These are phyloP conservation scores for Xylaria sp. DNA, from an alignment of 2,329 filamentous ascomycete genomes.

Conservation along the genomic window DNA sequence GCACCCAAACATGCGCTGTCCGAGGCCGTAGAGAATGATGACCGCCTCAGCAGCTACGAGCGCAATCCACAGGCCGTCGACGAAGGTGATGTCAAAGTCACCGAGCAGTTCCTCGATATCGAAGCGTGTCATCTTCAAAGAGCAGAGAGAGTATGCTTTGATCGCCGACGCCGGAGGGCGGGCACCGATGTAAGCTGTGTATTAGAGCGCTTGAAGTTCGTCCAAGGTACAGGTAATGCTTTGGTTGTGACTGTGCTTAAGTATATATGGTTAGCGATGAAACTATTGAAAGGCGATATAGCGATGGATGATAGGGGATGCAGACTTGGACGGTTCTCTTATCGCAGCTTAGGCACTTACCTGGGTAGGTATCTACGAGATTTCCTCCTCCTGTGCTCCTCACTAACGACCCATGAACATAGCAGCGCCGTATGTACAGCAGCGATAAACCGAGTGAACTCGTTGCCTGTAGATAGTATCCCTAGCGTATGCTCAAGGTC, in stretches of 20 bases:
- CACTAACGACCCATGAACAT: slow-evolving; percentile 3
- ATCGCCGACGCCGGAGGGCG: no score
- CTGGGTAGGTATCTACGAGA: not conserved
- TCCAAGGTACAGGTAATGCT: not conserved
- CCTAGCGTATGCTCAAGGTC: no score
- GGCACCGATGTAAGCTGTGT: not conserved
- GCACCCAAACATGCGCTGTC: slow-evolving; percentile 11
- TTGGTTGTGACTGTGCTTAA: not conserved
- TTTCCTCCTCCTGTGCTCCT: not conserved
- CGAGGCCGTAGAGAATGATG: slow-evolving; percentile 49
- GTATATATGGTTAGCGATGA: not conserved
- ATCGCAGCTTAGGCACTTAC: no score
- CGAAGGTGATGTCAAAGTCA: slow-evolving; percentile 46
- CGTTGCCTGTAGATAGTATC: not conserved
- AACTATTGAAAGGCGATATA: not conserved
- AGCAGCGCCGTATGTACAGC: not conserved
- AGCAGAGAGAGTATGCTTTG: not conserved
- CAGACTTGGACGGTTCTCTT: not conserved
- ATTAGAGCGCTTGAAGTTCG: no score
- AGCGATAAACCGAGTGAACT: not conserved
- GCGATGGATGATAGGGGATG: no score
- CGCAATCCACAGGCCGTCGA: slow-evolving; percentile 55
- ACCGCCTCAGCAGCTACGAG: slow-evolving; percentile 53
- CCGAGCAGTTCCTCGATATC: slow-evolving; percentile 32
- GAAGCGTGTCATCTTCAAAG: slow-evolving; percentile 18